A percentile compares a stretch with the other conserved stretches of the same genome.
phyloP scores from a whole-genome alignment of 78 protist genomes.

The Guillardia theta region DNA sequence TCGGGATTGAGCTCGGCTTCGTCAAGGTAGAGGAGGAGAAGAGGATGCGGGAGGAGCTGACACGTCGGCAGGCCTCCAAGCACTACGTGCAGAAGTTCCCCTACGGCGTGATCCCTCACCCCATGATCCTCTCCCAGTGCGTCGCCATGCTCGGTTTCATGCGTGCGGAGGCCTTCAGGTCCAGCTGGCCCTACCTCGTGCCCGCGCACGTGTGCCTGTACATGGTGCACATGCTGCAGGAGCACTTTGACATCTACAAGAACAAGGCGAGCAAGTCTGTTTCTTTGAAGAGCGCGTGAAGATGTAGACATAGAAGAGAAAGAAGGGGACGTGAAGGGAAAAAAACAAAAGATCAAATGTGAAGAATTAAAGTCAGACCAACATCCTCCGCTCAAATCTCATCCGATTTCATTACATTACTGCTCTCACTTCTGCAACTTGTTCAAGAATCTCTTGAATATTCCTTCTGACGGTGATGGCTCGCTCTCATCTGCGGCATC shows the following conservation, averaged over 20 bases:
- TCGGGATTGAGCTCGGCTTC: slow-evolving; percentile 49
- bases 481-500: too few relatives aligned
- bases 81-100: slow-evolving; percentile 43
- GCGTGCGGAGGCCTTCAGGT: not conserved
- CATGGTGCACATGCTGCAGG: slow-evolving; percentile 39
- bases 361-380: not conserved
- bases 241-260: slow-evolving; percentile 55
- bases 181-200: not conserved
- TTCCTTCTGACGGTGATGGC: too few relatives aligned
- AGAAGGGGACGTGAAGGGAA: not conserved
- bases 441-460: too few relatives aligned
- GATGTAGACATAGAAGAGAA: not conserved
- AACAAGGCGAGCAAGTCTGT: not conserved
- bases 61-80: not conserved
- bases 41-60: not conserved
- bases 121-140: slow-evolving; percentile 50
- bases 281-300: not conserved
- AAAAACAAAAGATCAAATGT: not conserved
- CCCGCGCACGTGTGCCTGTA: slow-evolving; percentile 45
- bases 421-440: too few relatives aligned
- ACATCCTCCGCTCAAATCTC: not conserved
- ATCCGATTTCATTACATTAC: too few relatives aligned
- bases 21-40: not conserved
- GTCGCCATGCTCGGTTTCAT: slow-evolving; percentile 42
- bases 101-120: slow-evolving; percentile 48